These are phyloP conservation scores for Helicostylum pulchrum DNA, from an alignment of 192 early-diverging fungal species.

Conservation along the genomic window DNA sequence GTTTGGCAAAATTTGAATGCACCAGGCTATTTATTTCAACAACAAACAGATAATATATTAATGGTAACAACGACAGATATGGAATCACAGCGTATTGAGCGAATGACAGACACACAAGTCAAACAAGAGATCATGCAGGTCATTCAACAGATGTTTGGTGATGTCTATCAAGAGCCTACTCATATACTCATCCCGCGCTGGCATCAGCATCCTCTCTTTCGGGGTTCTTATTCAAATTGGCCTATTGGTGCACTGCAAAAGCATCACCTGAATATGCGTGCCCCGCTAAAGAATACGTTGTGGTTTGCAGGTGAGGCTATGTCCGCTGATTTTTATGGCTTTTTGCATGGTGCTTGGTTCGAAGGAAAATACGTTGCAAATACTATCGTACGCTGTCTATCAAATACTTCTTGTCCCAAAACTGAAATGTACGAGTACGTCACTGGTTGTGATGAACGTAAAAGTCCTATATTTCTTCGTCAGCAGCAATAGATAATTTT, in stretches of 20 bases:
- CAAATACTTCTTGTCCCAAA: background rate
- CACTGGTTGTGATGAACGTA: slow-evolving; percentile 13
- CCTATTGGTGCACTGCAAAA: slow-evolving; percentile 25
- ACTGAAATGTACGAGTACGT: slow-evolving; percentile 3
- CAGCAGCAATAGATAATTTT: background rate
- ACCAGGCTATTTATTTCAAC: slow-evolving; percentile 18
- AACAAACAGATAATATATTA: slow-evolving; percentile 21
- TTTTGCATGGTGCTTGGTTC: slow-evolving; percentile 40
- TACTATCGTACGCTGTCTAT: slow-evolving; percentile 17
- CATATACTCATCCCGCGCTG: slow-evolving; percentile 38
- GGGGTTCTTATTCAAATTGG: slow-evolving; percentile 43
- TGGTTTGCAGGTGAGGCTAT: slow-evolving; percentile 44
- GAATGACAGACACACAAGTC: slow-evolving; percentile 13
- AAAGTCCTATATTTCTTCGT: background rate
- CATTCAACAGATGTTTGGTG: slow-evolving; percentile 26
- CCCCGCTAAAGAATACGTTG: slow-evolving; percentile 30
- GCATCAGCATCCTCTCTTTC: slow-evolving; percentile 37
- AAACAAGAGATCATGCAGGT: slow-evolving; percentile 18
- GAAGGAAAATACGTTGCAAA: slow-evolving; percentile 27
- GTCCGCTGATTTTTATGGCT: slow-evolving; percentile 35
- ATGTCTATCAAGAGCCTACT: slow-evolving; percentile 14
- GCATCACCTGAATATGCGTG: slow-evolving; percentile 37
- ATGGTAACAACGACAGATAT: slow-evolving; percentile 32
- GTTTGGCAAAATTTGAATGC: slow-evolving; percentile 29
- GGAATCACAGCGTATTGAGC: slow-evolving; percentile 25